Evolutionary conservation across 495 filamentous ascomycete species (phyloP).

Genomic region (Haplographium delicatum): DNA sequence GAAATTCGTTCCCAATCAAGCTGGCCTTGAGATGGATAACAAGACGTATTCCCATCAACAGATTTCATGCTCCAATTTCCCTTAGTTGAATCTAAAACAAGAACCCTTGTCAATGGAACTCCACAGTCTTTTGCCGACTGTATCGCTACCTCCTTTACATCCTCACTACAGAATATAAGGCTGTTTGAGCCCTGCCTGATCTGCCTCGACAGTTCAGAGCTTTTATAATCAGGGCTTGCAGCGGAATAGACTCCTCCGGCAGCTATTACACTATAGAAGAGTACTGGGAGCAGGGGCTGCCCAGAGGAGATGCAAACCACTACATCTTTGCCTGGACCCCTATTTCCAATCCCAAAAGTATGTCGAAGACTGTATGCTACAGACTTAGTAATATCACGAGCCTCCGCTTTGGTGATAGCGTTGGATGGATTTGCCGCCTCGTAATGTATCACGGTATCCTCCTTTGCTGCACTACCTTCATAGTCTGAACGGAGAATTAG

Average conservation of each 20-base stretch:
- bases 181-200: slow-evolving; percentile 26
- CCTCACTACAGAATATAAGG: slow-evolving; percentile 29
- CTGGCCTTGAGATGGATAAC: not conserved
- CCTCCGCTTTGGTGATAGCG: slow-evolving; percentile 41
- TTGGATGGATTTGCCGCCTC: slow-evolving; percentile 44
- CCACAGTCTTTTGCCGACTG: slow-evolving; percentile 63
- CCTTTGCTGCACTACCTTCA: slow-evolving; percentile 14
- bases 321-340: slow-evolving; percentile 44
- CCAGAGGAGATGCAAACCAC: slow-evolving; percentile 46
- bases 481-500: no score
- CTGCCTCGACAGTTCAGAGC: slow-evolving; percentile 39
- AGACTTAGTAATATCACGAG: slow-evolving; percentile 36
- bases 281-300: slow-evolving; percentile 37
- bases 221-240: slow-evolving; percentile 36
- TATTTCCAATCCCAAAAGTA: slow-evolving; percentile 40
- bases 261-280: slow-evolving; percentile 45
- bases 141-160: slow-evolving; percentile 43
- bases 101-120: slow-evolving; percentile 58
- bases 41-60: slow-evolving; percentile 4
- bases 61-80: slow-evolving; percentile 63
- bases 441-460: slow-evolving; percentile 34
- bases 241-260: slow-evolving; percentile 47
- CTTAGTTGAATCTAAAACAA: slow-evolving; percentile 69
- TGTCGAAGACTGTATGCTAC: slow-evolving; percentile 42
- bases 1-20: slow-evolving; percentile 26